Base-by-base conservation (phyloP, 306 rosid species). In the Cucumis cinereus region DNA sequence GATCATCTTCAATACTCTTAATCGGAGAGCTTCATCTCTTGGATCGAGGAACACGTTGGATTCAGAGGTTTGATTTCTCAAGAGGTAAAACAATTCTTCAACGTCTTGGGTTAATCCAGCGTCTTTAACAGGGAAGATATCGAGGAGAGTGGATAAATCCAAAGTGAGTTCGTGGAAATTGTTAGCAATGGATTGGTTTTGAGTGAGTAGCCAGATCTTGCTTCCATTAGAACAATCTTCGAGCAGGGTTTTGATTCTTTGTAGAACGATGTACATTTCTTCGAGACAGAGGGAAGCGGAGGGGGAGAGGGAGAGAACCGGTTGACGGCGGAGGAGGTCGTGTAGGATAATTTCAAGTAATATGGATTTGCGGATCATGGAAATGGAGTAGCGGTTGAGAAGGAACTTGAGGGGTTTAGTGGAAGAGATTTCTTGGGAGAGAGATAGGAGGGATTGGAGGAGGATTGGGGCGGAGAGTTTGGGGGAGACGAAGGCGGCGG, bases 241-340 rank as follows among this genome's bases (percentile, higher is more conserved):
- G 4, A 92, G 35, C 3, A 95, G 76, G 6, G 96, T 61, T 57
- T 88, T 90, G 85, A 89, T 76, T 19, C 92, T 78, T 83, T 92
- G 98, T 3, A 95, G 79, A 16, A 89, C 86, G 52, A 95, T 84
- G 85, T 84, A 84, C 90, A 90, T 86, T 80, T 92, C 98, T 8
- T 88, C 90, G 54, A 92, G 88, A 71, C 99, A 92, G 11, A 95
- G 88, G n/a, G 77, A 2, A 3, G 84, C 79, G 0, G 98, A 88
- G 43, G 85, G 58, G 0, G 87, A 84, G 30, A 77, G 76, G 2
- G 68, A 23, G 23, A 54, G n/a, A 10, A 43, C 5, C 0, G 83
- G 81, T 33, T 17, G 6, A 0, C 85, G 80, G 14, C 81, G 20
- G 1, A 95, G 20, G 1, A 95, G 74, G 68, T 95, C 98, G 17